phyloP scores from a whole-genome alignment of 176 grass and related monocot species.

The Zea mays region DNA sequence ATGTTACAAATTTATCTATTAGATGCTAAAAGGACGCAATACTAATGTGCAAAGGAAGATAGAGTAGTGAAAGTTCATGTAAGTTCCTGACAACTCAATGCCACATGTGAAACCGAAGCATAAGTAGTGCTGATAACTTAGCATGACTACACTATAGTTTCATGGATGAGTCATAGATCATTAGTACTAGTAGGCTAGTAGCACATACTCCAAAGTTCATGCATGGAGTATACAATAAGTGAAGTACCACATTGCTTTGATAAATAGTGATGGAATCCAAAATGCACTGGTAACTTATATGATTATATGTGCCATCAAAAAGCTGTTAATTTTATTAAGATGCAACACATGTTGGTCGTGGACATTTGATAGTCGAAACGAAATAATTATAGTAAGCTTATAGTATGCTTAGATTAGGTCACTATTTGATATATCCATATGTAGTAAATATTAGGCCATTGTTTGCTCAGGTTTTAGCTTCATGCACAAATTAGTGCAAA shows the following conservation, averaged over 20 bases:
- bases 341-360: not conserved
- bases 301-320: not conserved
- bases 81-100: not conserved
- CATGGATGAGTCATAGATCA: not conserved
- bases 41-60: not conserved
- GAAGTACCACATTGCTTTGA: conserved; percentile 15
- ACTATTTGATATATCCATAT: not conserved
- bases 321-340: not conserved
- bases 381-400: not conserved
- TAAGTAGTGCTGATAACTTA: not conserved
- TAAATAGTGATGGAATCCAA: not conserved
- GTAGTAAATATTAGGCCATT: not conserved
- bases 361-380: not conserved
- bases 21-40: not conserved
- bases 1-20: not conserved
- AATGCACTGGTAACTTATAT: not conserved
- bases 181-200: not conserved
- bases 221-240: conserved; percentile 7
- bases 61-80: not conserved
- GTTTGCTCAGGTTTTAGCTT: not conserved
- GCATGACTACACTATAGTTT: not conserved
- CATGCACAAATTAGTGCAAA: not conserved
- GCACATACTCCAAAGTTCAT: not conserved
- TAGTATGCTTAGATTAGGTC: too few species aligned
- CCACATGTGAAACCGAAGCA: not conserved